These are phyloP conservation scores for Spathaspora sp. DNA, from an alignment of 805 yeast genomes.

Conservation along the genomic window DNA sequence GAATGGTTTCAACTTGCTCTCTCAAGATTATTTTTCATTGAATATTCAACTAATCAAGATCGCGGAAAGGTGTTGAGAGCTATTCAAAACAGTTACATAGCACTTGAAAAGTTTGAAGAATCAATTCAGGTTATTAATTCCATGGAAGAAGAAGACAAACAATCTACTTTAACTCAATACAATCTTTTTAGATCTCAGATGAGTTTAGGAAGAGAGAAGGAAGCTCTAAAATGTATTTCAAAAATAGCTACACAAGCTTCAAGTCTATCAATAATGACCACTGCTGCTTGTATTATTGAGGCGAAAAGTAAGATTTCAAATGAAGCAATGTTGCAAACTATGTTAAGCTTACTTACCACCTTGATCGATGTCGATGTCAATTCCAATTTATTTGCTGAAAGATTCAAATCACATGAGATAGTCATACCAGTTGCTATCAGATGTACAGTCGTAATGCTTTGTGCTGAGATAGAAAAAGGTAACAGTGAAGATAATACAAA, in stretches of 20 bases:
- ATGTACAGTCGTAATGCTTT: slow-evolving; percentile 2
- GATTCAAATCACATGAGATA: neutral
- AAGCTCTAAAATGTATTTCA: neutral
- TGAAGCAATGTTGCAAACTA: neutral
- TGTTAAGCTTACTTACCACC: neutral
- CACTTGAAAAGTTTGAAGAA: neutral
- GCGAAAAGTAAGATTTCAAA: neutral
- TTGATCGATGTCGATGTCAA: neutral
- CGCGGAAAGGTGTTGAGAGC: slow-evolving; percentile 3
- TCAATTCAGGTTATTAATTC: neutral
- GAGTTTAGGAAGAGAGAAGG: neutral
- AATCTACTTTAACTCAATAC: slow-evolving; percentile 1
- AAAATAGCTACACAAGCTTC: neutral
- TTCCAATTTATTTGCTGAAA: neutral
- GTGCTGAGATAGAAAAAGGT: slow-evolving; percentile 1
- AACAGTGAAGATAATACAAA: neutral
- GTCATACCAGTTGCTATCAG: slow-evolving; percentile 1
- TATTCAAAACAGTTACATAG: slow-evolving; percentile 1
- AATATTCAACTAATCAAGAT: neutral
- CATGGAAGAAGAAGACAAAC: slow-evolving; percentile 5
- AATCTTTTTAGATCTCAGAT: slow-evolving; percentile 2
- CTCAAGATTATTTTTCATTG: slow-evolving; percentile 1
- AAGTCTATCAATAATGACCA: neutral
- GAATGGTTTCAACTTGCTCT: slow-evolving; percentile 3
- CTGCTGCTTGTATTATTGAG: slow-evolving; percentile 3